Evolutionary conservation across 139 green algal species (phyloP).

Genomic region (Closterium sp.): DNA sequence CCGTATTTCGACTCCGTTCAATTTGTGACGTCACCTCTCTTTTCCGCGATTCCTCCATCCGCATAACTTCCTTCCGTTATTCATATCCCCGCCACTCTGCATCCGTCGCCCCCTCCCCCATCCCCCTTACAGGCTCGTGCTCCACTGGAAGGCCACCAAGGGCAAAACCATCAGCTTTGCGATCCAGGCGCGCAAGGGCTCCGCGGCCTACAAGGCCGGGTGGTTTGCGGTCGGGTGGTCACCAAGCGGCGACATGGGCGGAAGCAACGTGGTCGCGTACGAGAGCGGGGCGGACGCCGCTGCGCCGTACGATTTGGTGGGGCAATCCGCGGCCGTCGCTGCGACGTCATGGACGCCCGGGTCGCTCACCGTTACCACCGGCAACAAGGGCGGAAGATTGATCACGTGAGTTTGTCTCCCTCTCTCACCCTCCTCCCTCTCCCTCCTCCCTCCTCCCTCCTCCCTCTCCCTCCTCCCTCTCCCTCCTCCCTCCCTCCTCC

Average conservation of each 20-base stretch:
- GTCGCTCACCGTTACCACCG: background rate
- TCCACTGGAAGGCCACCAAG: background rate
- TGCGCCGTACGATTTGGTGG: background rate
- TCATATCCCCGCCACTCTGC: background rate
- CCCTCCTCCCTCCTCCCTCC: no score
- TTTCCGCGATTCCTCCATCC: background rate
- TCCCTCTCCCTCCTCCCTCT: background rate
- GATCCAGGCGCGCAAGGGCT: background rate
- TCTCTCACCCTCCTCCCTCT: no score
- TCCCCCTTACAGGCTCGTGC: background rate
- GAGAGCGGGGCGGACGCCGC: background rate
- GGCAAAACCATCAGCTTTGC: background rate
- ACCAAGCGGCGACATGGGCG: background rate
- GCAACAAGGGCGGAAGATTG: background rate
- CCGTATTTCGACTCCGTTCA: no score
- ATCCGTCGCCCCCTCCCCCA: no score
- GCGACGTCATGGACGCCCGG: background rate
- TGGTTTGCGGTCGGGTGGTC: background rate
- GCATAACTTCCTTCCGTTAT: background rate
- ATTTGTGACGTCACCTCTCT: no score
- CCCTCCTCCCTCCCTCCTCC: background rate
- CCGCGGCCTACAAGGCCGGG: background rate
- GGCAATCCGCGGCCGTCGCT: background rate
- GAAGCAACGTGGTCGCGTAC: background rate
- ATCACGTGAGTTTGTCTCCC: background rate